These are phyloP conservation scores for Phylloporus sp. DNA, from an alignment of 768 basidiomycete species.

Conservation along the genomic window DNA sequence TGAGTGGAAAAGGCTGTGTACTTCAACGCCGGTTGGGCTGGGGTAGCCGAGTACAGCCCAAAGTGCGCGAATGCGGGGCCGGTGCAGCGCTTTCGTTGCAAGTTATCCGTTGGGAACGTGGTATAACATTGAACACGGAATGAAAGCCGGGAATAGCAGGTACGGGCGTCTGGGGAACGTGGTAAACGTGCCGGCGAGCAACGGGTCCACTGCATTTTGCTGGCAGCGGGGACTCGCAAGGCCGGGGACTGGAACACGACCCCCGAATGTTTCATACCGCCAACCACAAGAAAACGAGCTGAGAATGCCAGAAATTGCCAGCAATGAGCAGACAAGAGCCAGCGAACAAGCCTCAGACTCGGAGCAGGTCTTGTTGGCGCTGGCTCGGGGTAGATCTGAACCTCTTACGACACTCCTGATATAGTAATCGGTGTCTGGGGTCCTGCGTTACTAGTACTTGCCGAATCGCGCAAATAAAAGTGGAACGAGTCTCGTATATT, in stretches of 20 bases:
- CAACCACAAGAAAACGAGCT: too few relatives aligned
- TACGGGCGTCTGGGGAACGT: constrained; percentile 3
- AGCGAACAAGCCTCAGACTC: too few relatives aligned
- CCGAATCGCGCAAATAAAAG: constrained; percentile 26
- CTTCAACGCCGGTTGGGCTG: not conserved
- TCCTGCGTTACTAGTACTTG: constrained; percentile 11
- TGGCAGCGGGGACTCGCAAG: too few relatives aligned
- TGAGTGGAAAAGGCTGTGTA: not conserved
- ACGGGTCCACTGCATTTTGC: too few relatives aligned
- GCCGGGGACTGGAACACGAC: too few relatives aligned
- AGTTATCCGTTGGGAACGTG: constrained; percentile 3
- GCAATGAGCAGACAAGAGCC: too few relatives aligned
- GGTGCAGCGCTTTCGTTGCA: not conserved
- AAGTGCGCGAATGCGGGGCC: not conserved
- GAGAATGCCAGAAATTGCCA: too few relatives aligned
- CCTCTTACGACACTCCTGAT: constrained; percentile 1
- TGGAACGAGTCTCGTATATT: constrained; percentile 24
- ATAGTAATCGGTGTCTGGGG: constrained; percentile 23
- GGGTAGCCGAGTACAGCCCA: not conserved
- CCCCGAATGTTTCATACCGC: too few relatives aligned
- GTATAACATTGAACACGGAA: not conserved
- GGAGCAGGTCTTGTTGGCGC: not conserved
- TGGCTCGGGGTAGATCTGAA: not conserved
- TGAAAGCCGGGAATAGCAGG: not conserved
- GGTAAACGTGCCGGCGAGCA: constrained; percentile 3